phyloP scores from a whole-genome alignment of 495 filamentous ascomycete genomes.

The Thozetella sp. region DNA sequence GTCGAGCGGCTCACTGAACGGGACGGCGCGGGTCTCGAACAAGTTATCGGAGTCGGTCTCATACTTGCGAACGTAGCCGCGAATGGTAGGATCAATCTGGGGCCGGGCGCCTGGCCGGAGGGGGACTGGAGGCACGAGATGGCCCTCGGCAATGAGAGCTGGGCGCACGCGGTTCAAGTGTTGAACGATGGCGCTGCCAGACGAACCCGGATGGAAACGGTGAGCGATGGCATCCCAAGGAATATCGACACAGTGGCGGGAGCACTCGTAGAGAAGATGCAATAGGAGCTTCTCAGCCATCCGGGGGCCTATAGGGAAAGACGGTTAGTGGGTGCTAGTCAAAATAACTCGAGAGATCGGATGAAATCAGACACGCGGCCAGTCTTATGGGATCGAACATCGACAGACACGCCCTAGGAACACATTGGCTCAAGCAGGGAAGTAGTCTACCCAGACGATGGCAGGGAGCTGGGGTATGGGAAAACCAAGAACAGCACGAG shows the following conservation, averaged over 20 bases:
- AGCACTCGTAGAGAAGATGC: conserved; percentile 28
- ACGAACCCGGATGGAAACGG: conserved; percentile 30
- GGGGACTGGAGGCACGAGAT: conserved; percentile 31
- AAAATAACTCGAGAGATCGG: not conserved
- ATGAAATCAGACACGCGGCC: not conserved
- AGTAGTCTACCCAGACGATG: too few relatives aligned
- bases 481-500: too few relatives aligned
- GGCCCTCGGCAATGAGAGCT: conserved; percentile 27
- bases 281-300: conserved; percentile 38
- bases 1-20: conserved; percentile 22
- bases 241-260: conserved; percentile 14
- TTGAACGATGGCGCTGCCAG: conserved; percentile 23
- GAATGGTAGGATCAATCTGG: conserved; percentile 16
- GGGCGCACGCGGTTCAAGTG: conserved; percentile 26
- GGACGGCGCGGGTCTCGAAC: conserved; percentile 14
- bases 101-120: conserved; percentile 12
- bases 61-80: conserved; percentile 28
- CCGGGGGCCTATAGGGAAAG: conserved; percentile 22
- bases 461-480: too few relatives aligned
- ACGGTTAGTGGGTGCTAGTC: conserved; percentile 6
- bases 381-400: not conserved
- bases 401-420: conserved; percentile 2
- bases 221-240: conserved; percentile 33
- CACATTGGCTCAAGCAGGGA: too few relatives aligned
- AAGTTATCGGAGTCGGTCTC: conserved; percentile 6